Base-by-base conservation (phyloP, 805 yeast genomes). In the Spathaspora girioi region DNA sequence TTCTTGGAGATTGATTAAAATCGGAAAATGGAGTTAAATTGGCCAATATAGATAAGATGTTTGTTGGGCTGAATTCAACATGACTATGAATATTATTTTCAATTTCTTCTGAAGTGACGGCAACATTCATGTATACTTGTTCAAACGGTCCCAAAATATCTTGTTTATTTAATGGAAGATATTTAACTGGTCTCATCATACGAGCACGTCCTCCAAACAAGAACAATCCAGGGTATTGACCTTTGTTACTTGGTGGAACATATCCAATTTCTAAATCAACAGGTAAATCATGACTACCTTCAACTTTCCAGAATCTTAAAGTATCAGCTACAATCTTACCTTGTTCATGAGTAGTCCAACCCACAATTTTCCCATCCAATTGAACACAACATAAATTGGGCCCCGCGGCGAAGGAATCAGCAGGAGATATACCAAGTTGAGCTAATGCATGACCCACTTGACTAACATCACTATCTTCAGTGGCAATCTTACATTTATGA, bases 1-100 rank as follows among this genome's bases (percentile, higher is more conserved):
- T 94, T 83, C 99, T 88, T 64, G 99, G 99, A 26, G 97, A 92
- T 77, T 94, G 99, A 72, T 94, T 94, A 77, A 94, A 94, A 70
- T 94, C 99, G 1, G 98, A 92, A 69, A 90, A 94, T 59, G 99
- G 99, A 1, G 99, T 94, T 77, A 94, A 79, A 72, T 94, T 94
- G 57, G 98, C 99, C 69, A 94, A 78, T 59, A 94, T 93, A 19
- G 97, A 91, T 60, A 94, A 76, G 47, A 94, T 90, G 70, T 94
- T 91, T 2, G 98, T 94, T 62, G 99, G 98, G 2, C 96, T 79
- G 68, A 80, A 91, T 73, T 94, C 99, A 56, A 93, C 98, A 65
- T 94, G 99, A 5, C 91, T 78, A 69, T 94, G 98, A 45, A 84
- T 75, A 59, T 88, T 82, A 56, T 77, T 80, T 63, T 84, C 84